Evolutionary conservation across 176 grass and related monocot species (phyloP).

Genomic region (Dendrocalamus sinicus): DNA sequence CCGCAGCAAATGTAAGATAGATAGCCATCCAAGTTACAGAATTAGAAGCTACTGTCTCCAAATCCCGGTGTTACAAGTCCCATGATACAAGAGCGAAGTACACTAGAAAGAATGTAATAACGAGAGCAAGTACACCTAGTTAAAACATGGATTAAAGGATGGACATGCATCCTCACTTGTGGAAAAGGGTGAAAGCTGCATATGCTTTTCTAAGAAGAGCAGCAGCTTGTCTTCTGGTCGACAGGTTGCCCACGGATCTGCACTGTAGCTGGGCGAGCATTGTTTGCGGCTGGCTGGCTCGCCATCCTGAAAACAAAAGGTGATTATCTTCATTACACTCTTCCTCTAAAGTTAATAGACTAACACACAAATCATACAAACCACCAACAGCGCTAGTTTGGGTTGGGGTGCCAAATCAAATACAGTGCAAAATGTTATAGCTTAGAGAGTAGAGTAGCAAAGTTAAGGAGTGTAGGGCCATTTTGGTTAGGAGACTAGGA

Average conservation of each 20-base stretch:
- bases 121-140: neutral
- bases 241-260: constrained; percentile 69
- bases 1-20: neutral
- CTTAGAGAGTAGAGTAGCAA: neutral
- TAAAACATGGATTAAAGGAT: constrained; percentile 30
- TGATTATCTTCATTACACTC: neutral
- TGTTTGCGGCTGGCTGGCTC: constrained; percentile 62
- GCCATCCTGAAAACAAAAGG: constrained; percentile 62
- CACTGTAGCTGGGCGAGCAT: constrained; percentile 62
- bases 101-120: constrained; percentile 29
- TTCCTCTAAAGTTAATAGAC: neutral
- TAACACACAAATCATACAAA: neutral
- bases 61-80: constrained; percentile 3
- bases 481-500: neutral
- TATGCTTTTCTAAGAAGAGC: constrained; percentile 54
- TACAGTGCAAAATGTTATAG: neutral
- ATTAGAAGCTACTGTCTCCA: constrained; percentile 32
- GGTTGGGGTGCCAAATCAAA: neutral
- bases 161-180: neutral
- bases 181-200: neutral
- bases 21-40: constrained; percentile 16
- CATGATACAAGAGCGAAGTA: neutral
- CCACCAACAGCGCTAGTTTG: neutral
- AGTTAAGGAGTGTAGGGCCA: neutral
- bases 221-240: constrained; percentile 72